These are phyloP conservation scores for Endoconidiophora laricicola DNA, from an alignment of 2,329 filamentous ascomycete genomes.

Conservation along the genomic window DNA sequence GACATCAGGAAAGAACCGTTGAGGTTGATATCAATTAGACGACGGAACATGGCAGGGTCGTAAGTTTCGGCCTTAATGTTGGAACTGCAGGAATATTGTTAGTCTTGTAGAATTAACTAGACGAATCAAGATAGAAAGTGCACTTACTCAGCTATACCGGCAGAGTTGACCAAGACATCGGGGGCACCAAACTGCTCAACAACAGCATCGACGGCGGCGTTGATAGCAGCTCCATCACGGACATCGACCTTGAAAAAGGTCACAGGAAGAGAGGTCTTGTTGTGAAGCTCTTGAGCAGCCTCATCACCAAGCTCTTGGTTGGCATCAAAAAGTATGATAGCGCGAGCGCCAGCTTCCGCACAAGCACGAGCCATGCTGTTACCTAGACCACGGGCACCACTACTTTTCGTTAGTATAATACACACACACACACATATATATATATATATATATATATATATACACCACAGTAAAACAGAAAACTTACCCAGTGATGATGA, in stretches of 20 bases:
- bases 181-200: constrained; percentile 50
- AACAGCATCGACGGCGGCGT: constrained; percentile 50
- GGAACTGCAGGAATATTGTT: constrained; percentile 26
- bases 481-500: constrained; percentile 53
- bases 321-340: constrained; percentile 59
- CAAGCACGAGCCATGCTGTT: constrained; percentile 67
- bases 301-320: constrained; percentile 59
- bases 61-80: constrained; percentile 72
- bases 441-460: not conserved
- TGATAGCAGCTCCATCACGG: constrained; percentile 52
- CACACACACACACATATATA: not conserved
- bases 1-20: constrained; percentile 65
- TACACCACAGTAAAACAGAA: not conserved
- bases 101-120: constrained; percentile 12
- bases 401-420: constrained; percentile 18
- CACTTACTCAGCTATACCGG: constrained; percentile 51
- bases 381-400: constrained; percentile 59
- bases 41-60: constrained; percentile 59
- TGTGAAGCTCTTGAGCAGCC: constrained; percentile 51
- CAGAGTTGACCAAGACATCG: constrained; percentile 64
- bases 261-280: constrained; percentile 55
- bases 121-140: constrained; percentile 20
- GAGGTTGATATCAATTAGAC: constrained; percentile 67
- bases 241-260: constrained; percentile 69
- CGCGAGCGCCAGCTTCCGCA: constrained; percentile 58